Evolutionary conservation across 225 moss, liverwort and hornwort genomes (phyloP).

Genomic region (Physcomitrium patens): DNA sequence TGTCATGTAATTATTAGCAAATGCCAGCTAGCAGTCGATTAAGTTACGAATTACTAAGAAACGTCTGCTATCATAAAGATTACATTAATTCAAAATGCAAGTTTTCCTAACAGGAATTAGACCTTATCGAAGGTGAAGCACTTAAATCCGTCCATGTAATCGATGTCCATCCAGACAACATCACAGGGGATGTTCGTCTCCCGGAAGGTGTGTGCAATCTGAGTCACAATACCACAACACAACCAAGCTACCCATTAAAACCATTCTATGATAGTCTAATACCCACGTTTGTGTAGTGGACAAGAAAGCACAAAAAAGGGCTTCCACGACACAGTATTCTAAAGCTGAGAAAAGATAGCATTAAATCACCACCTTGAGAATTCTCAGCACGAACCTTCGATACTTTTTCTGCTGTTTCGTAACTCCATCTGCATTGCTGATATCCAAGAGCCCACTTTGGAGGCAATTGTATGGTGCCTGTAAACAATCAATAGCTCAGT

Average conservation of each 20-base stretch:
- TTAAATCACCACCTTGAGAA: constrained; percentile 22
- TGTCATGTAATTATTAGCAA: not conserved
- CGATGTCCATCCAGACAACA: constrained; percentile 96
- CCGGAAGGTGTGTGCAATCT: constrained; percentile 72
- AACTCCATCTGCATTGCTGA: constrained; percentile 92
- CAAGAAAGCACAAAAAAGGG: not conserved
- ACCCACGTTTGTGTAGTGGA: not conserved
- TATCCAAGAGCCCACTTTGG: constrained; percentile 92
- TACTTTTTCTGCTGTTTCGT: constrained; percentile 64
- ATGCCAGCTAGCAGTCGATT: not conserved
- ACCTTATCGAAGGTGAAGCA: constrained; percentile 90
- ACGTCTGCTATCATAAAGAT: not conserved
- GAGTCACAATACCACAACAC: constrained; percentile 28
- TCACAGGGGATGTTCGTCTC: constrained; percentile 87
- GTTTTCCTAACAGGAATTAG: not conserved
- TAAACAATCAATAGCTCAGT: not conserved
- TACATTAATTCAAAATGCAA: not conserved
- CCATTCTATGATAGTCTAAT: not conserved
- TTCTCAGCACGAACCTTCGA: constrained; percentile 44
- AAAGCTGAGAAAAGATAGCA: not conserved
- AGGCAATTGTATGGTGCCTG: constrained; percentile 81
- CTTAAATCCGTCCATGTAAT: constrained; percentile 86
- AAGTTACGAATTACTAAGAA: not conserved
- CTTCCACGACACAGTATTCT: not conserved
- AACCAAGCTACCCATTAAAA: not conserved